Evolutionary conservation across 495 filamentous ascomycete species (phyloP), one percentile per base, ranked within the genome.

Genomic region (Annulohypoxylon moriforme): DNA sequence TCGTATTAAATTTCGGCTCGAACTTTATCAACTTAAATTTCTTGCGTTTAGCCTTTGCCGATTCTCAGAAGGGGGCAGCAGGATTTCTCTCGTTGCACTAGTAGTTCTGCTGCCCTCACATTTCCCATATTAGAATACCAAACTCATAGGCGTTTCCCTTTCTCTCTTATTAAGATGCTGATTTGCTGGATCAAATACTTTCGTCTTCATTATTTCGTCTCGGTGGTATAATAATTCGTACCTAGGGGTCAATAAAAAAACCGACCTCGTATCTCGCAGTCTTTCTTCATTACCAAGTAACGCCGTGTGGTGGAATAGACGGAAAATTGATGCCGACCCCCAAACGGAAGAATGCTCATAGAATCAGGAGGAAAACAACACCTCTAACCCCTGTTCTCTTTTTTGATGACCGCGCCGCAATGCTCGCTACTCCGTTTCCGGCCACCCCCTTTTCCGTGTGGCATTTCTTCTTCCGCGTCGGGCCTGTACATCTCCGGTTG

Each of bases 401-500:
- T 78, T 78, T 78, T 78, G 56, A 78, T 74, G 68, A 73, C 67
- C 67, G 71, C 64, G 66, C 75, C 61, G 66, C 75, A 72, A 76
- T 74, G 74, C 47, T 78, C 76, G 44, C 75, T 83, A 49, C 78
- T 81, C 73, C 79, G 79, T 73, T 83, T 83, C 69, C 79, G 75
- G 60, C 75, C 71, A 44, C 77, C 67, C 7, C 42, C 50, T 56
- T 66, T 78, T 64, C 64, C 71, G 40, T 73, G 71, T n/a, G 79
- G 76, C 65, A 71, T 75, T 20, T 83, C 80, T 29, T 84, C 81
- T 2, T 79, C 75, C 40, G 74, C 73, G 7, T 79, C 82, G 16
- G 83, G 83, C 55, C 77, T 80, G 72, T 84, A 88, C 74, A 87
- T 85, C 73, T 91, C 89, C 0, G 93, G 93, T 71, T 94, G 92